Conservation (phyloP, 208 protist genomes). For the Naegleria gruberi region DNA sequence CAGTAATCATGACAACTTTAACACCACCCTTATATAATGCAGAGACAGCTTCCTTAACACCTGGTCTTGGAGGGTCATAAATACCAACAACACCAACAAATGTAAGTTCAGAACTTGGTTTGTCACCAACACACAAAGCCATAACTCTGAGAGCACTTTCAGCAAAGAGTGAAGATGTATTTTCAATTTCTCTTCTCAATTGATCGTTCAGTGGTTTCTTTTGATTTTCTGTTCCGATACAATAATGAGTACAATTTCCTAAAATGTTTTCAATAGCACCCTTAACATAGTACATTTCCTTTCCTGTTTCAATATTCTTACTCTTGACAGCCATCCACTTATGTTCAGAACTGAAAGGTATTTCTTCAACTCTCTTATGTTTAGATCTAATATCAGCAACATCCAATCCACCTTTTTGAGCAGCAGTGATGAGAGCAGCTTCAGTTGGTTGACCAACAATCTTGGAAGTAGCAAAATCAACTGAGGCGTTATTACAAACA, state of each 20-base stretch:
- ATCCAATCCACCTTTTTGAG: conserved; percentile 28
- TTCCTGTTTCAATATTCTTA: neutral
- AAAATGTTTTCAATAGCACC: conserved; percentile 80
- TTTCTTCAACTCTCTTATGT: neutral
- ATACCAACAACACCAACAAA: conserved; percentile 81
- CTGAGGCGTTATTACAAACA: conserved; percentile 37
- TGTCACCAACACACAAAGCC: conserved; percentile 39
- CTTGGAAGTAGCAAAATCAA: neutral
- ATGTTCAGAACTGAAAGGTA: neutral
- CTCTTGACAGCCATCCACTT: conserved; percentile 15
- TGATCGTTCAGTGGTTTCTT: neutral
- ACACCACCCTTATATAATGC: neutral
- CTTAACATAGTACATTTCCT: conserved; percentile 65
- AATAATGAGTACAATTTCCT: conserved; percentile 55
- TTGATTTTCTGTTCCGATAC: neutral
- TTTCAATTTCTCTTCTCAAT: neutral
- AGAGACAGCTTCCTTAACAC: neutral
- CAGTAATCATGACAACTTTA: conserved; percentile 72
- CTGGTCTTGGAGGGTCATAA: neutral
- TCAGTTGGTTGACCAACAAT: conserved; percentile 41
- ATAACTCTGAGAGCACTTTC: conserved; percentile 33
- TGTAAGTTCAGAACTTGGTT: conserved; percentile 56
- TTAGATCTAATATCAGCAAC: neutral
- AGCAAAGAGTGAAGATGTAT: conserved; percentile 16
- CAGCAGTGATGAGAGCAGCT: conserved; percentile 32